Evolutionary conservation across 768 basidiomycete genomes (phyloP), one percentile per base, ranked within the genome.

Genomic region (Kwoniella europaea): DNA sequence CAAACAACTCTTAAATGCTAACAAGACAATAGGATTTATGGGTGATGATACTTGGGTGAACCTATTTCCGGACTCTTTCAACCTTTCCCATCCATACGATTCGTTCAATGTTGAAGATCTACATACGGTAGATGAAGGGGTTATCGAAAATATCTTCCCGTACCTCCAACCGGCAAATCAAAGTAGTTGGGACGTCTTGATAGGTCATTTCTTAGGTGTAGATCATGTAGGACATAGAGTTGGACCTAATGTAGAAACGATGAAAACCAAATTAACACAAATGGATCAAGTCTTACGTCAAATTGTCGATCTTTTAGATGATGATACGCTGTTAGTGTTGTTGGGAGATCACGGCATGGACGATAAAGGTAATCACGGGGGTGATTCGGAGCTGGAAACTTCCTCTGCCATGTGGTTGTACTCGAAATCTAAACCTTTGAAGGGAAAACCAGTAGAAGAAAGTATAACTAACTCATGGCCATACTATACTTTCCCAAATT

Each of bases 331-430:
- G 0, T 87, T 99, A 5, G 89, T 99, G 65, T 87, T 99, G 1
- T 86, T 98, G 1, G 97, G 97, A 1, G 96, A 99, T 80, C 97
- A 98, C 77, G 97, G 97, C 0, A 98, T 99, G 97, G 94, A 98
- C 77, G 86, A 88, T 52, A 88, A 91, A 22, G 97, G 97, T 1
- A 95, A 99, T 76, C 96, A 98, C 75, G 97, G 97, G 0, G 96
- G 97, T 1, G 97, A 98, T 76, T 90, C 91, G 0, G 85, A 86
- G 4, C 87, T 91, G 35, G 96, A 99, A 80, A 93, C 93, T 0
- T 90, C 91, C 12, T 86, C 93, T 1, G 94, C 88, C 0, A 83
- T 96, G 46, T 98, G 96, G 96, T 85, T 98, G 55, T 99, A 97
- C 84, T 92, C 91, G 85, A 96, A 95, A 82, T 87, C 88, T 0